A percentile compares a stretch with the other conserved stretches of the same genome.
Evolutionary conservation across 441 rosid genomes (phyloP).

Genomic region (Theobroma grandiflorum): DNA sequence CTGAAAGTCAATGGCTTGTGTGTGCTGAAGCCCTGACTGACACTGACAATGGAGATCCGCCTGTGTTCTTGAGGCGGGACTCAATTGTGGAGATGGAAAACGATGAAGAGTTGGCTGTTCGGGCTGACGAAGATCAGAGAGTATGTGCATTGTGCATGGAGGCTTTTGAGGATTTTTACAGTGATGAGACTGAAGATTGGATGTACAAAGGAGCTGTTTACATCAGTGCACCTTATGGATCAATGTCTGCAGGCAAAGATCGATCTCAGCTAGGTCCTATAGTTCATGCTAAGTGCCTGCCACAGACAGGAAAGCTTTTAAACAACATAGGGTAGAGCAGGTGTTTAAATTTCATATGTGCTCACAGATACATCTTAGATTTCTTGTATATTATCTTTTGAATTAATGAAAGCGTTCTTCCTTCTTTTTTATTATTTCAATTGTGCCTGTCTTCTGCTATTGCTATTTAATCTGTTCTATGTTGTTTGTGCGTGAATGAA

Average conservation of each 20-base stretch:
- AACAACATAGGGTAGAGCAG: no score
- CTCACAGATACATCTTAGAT: no score
- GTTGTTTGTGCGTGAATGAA: no score
- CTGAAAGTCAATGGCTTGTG: conserved; percentile 42
- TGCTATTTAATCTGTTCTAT: no score
- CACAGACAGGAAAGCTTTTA: neutral
- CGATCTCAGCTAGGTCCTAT: conserved; percentile 47
- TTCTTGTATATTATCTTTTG: no score
- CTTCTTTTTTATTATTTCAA: no score
- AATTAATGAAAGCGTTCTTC: no score
- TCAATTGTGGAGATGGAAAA: conserved; percentile 29
- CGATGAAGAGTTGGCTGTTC: conserved; percentile 34
- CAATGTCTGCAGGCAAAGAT: conserved; percentile 30
- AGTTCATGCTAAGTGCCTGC: conserved; percentile 57
- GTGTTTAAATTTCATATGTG: no score
- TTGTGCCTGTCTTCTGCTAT: no score
- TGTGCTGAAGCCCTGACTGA: conserved; percentile 34
- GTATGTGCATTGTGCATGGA: conserved; percentile 52
- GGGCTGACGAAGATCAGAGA: conserved; percentile 49
- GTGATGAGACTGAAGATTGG: conserved; percentile 56
- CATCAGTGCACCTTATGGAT: conserved; percentile 34
- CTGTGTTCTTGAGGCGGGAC: conserved; percentile 25
- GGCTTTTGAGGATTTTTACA: conserved; percentile 50
- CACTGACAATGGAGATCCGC: conserved; percentile 18
- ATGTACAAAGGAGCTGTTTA: conserved; percentile 57